A percentile compares a stretch with the other conserved stretches of the same genome.
phyloP scores from a whole-genome alignment of 2,329 filamentous ascomycete species.

The Fusarium longipes region DNA sequence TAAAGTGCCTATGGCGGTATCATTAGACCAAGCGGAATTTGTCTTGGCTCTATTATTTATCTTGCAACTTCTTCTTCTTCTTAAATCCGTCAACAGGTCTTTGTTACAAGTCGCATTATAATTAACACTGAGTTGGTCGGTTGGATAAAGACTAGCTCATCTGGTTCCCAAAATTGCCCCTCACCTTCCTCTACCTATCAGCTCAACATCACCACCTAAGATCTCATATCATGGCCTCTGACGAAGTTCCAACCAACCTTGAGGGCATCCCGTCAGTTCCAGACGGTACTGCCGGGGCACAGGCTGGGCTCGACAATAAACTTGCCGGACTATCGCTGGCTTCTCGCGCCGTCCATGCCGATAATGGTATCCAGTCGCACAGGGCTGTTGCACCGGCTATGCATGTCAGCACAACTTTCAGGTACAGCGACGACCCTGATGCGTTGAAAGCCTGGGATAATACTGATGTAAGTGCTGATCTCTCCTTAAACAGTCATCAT shows the following conservation, averaged over 20 bases:
- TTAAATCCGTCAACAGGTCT: not conserved
- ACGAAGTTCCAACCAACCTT: slow-evolving; percentile 31
- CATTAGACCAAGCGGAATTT: not conserved
- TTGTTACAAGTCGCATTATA: not conserved
- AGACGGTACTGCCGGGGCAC: slow-evolving; percentile 16
- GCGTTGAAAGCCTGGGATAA: slow-evolving; percentile 66
- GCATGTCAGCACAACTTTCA: slow-evolving; percentile 91
- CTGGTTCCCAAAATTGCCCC: slow-evolving; percentile 17
- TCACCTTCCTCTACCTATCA: slow-evolving; percentile 18
- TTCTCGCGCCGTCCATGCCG: slow-evolving; percentile 83
- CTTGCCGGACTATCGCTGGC: slow-evolving; percentile 61
- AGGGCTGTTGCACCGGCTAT: slow-evolving; percentile 88
- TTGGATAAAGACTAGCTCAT: not conserved
- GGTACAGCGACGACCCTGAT: slow-evolving; percentile 79
- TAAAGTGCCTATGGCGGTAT: slow-evolving; percentile 2
- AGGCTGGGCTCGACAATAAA: slow-evolving; percentile 18
- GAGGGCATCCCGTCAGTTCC: slow-evolving; percentile 7
- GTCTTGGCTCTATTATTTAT: not conserved
- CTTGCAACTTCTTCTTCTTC: not conserved
- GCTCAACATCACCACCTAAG: not conserved
- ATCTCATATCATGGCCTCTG: slow-evolving; percentile 37
- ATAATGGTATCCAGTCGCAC: slow-evolving; percentile 78
- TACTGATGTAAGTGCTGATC: slow-evolving; percentile 61
- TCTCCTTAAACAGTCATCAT: not conserved
- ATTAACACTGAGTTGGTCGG: not conserved